These are phyloP conservation scores for Plasmodium inui DNA, from an alignment of 169 alveolate genomes.

Conservation along the genomic window DNA sequence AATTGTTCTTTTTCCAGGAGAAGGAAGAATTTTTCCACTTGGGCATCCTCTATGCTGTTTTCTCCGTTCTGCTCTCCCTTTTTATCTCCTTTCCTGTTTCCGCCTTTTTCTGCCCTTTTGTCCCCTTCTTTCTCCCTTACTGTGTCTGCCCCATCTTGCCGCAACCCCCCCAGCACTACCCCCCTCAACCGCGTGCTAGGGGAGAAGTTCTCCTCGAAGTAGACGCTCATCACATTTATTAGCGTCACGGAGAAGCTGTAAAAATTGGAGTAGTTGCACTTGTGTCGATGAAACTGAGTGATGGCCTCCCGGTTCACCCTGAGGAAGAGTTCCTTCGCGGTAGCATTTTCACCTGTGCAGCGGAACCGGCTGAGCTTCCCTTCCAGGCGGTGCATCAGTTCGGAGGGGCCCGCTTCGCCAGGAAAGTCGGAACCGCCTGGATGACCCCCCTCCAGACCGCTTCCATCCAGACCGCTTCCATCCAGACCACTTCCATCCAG, in stretches of 20 bases:
- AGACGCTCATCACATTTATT: slow-evolving; percentile 21
- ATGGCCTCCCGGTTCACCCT: slow-evolving; percentile 4
- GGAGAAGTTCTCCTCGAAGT: slow-evolving; percentile 26
- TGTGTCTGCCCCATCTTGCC: neutral
- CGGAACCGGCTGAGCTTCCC: neutral
- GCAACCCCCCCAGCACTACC: neutral
- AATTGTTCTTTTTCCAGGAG: neutral
- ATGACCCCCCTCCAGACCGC: neutral
- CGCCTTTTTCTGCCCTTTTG: neutral
- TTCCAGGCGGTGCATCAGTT: neutral
- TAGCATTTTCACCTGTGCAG: neutral
- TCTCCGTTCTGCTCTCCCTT: neutral
- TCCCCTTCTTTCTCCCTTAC: neutral
- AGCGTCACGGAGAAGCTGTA: slow-evolving; percentile 25
- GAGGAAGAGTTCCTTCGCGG: slow-evolving; percentile 16
- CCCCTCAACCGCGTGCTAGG: neutral
- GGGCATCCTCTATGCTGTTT: neutral
- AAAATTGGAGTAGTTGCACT: slow-evolving; percentile 1
- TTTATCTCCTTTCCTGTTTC: neutral
- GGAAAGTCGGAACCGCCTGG: neutral
- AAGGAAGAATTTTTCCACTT: neutral
- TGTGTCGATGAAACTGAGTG: slow-evolving; percentile 6
- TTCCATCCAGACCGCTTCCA: neutral
- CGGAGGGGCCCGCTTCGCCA: neutral
- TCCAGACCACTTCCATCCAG: neutral